Base-by-base conservation (phyloP, 495 filamentous ascomycete species). In the Platismatia glauca region DNA sequence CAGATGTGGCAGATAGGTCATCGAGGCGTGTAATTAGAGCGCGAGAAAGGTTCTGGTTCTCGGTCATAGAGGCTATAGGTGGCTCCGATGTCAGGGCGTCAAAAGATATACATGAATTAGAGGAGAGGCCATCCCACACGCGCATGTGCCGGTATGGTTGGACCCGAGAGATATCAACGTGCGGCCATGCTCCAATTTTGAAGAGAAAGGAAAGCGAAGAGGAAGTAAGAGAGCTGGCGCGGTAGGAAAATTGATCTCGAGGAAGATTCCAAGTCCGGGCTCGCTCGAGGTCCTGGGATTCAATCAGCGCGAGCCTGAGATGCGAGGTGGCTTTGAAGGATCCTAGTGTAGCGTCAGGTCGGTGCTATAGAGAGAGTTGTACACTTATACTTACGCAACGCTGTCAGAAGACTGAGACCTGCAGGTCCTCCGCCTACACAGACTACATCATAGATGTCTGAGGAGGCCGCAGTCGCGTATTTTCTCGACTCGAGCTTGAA, bases 351-450 rank as follows among this genome's bases (percentile, higher is more conserved):
- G 7, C 6, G 58, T 61, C 57, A 60, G 43, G 41, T 5, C n/a
- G 9, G 13, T 38, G 37, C 18, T 34, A 20, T 29, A 48, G 38
- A 66, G 34, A n/a, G 46, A 4, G 11, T 52, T 8, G 29, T 22
- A 18, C 16, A 24, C 34, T 34, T 57, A 55, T 20, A 39, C 82
- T 73, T 81, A 95, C 91, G 85, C 48, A 99, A 81, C 66, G 91
- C 91, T 62, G 90, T 85, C 60, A 96, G 75, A 27, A 99, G 81
- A 67, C 89, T 92, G 50, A 99, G 78, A 57, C 95, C 95, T 12
- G 92, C 94, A 18, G 94, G 95, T n/a, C 95, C 95, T 34, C 94
- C 95, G 58, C 95, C 95, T 64, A 99, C 88, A 64, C 91, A 94
- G 58, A 96, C 91, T 37, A 97, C 88, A 82, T 97, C 92, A 77